Base-by-base conservation (phyloP, 2,329 filamentous ascomycete genomes). In the Cercospora sp. region DNA sequence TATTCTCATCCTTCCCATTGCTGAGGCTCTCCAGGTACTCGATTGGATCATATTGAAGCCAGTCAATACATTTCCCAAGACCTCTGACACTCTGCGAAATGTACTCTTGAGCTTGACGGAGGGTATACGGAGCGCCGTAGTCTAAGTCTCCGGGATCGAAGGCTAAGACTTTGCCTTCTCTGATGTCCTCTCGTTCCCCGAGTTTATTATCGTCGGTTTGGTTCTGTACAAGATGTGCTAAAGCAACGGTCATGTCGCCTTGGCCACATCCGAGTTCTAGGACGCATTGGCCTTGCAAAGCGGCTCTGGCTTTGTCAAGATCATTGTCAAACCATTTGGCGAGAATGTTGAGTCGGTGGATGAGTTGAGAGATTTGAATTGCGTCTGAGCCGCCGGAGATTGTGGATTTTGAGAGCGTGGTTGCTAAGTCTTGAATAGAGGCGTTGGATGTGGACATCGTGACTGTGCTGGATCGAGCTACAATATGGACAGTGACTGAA, bases 221-320 rank as follows among this genome's bases (percentile, higher is more conserved):
- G 10, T 63, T 63, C 81, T 20, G 77, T 80, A 71, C 80, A 74
- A 66, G 62, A 23, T 69, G 51, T 57, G 86, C 87, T 18, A 89
- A 81, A 2, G 83, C 84, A 10, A 82, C 79, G 1, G 87, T 88
- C 71, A 82, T 84, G 68, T 86, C 85, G 2, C 87, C 87, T 71
- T 89, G 87, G 0, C 87, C 87, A 75, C 87, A 88, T 60, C 86
- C 87, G 42, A 89, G 75, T 73, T 89, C 87, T 1, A 89, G 80
- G 6, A 88, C 75, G 2, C 42, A 18, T 3, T n/a, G 42, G 9
- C 42, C 42, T 48, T 20, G 42, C 6, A 48, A n/a, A 48, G 42
- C 42, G 3, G 42, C 18, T 12, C 3, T 12, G 3, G 42, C 42
- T 48, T 10, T 20, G 1, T 1, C 3, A n/a, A 48, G 42, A 2